Conservation (phyloP, 139 green algal species). For the Pleodorina starrii region DNA sequence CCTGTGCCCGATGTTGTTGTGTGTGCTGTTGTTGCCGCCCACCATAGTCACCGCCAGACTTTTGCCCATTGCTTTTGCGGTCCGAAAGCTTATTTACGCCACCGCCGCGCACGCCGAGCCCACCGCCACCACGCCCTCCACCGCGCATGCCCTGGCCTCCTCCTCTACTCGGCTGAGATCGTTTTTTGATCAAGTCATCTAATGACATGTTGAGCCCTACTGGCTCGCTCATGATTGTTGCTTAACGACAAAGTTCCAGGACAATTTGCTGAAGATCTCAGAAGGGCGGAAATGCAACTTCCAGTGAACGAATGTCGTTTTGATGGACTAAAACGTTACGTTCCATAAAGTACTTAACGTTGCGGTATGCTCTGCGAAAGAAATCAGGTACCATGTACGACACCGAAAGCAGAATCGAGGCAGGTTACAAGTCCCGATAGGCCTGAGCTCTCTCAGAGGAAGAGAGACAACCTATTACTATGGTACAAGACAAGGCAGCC, state of each 20-base stretch:
- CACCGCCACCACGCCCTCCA: background rate
- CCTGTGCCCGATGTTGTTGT: background rate
- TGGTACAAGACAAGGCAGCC: too few species aligned
- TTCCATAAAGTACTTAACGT: too few species aligned
- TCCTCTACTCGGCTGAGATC: background rate
- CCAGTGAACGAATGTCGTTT: too few species aligned
- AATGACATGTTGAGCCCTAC: constrained; percentile 19
- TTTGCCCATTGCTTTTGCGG: background rate
- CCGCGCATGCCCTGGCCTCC: background rate
- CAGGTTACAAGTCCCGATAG: too few species aligned
- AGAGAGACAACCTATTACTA: too few species aligned
- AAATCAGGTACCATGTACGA: too few species aligned
- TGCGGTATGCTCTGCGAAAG: too few species aligned
- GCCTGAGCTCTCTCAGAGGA: too few species aligned
- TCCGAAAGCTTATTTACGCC: constrained; percentile 16
- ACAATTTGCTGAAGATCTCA: background rate
- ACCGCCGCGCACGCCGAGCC: constrained; percentile 18
- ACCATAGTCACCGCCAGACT: background rate
- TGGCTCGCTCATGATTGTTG: constrained; percentile 18
- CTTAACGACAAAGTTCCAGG: background rate
- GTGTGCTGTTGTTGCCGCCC: background rate
- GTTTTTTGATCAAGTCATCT: constrained; percentile 42
- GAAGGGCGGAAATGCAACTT: background rate
- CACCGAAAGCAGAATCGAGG: too few species aligned
- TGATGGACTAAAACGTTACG: too few species aligned